Base-by-base conservation (phyloP, 495 filamentous ascomycete species). In the Penicillium waksmanii region DNA sequence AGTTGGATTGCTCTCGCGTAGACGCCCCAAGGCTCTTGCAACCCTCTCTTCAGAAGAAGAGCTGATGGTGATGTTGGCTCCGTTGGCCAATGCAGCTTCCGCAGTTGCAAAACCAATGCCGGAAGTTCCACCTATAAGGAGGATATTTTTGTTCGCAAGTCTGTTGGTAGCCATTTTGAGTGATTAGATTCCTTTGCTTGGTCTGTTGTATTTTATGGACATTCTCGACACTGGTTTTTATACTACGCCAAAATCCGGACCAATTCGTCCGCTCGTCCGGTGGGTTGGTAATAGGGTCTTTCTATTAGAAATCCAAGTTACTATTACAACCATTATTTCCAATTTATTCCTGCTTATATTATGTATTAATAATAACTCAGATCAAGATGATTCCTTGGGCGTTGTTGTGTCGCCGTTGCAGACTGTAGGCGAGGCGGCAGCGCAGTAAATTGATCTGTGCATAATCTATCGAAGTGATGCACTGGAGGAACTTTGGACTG, bases 51-150 rank as follows among this genome's bases (percentile, higher is more conserved):
- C 57, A 3, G 73, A 74, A 0, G 85, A 88, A 1, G 80, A 82
- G 40, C 78, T 75, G 65, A 89, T 77, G 34, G 78, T 83, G 42
- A 88, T 78, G 55, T 63, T 64, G 38, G 81, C 81, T 38, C 77
- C 75, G 21, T 82, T 69, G 46, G 79, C 78, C 55, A 87, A 67
- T 11, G 72, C 65, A 5, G 70, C 75, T 62, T 82, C 75, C 38
- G 84, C 84, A 5, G 86, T 80, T 44, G 71, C 75, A 50, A 78
- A 82, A 27, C 85, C 85, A 52, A 88, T 84, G 36, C 84, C 85
- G 3, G 75, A 75, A 33, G 73, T 80, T 10, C 81, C 85, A 27
- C 85, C 85, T 53, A 87, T 74, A 40, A 86, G 55, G 59, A 86
- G 77, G 50, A 87, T 64, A 59, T 69, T 67, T 17, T 59, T 60